Evolutionary conservation across 2,329 filamentous ascomycete genomes (phyloP).

Genomic region (Amauroascus verrucosus): DNA sequence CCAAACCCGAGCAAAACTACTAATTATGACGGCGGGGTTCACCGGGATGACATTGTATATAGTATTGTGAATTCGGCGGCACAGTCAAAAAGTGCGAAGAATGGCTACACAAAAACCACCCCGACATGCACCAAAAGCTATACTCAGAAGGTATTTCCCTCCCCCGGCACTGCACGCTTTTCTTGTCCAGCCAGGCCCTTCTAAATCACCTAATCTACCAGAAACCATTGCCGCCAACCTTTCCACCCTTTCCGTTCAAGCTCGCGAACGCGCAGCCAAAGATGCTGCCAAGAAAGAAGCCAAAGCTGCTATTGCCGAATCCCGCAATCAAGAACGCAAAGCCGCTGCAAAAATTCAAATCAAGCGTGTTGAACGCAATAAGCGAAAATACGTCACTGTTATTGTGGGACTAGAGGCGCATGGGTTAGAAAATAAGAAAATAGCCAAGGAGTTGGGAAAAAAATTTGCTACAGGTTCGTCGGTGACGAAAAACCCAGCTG

Average conservation of each 20-base stretch:
- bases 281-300: conserved; percentile 95
- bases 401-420: conserved; percentile 86
- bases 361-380: conserved; percentile 96
- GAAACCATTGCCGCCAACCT: conserved; percentile 77
- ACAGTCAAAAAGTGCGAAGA: conserved; percentile 95
- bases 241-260: conserved; percentile 75
- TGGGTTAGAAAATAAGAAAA: conserved; percentile 85
- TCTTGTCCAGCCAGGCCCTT: background rate
- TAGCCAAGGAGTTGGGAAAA: conserved; percentile 94
- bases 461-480: conserved; percentile 93
- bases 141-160: conserved; percentile 65
- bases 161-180: background rate
- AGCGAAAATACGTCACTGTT: conserved; percentile 91
- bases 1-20: background rate
- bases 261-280: conserved; percentile 88
- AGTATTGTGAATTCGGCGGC: conserved; percentile 99
- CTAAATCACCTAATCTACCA: conserved; percentile 25
- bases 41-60: conserved; percentile 18
- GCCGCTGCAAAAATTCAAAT: conserved; percentile 76
- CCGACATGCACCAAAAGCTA: conserved; percentile 62
- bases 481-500: conserved; percentile 77
- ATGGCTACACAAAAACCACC: conserved; percentile 72
- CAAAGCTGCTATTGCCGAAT: conserved; percentile 79
- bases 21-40: background rate
- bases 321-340: conserved; percentile 70